Conservation (phyloP, 2,329 filamentous ascomycete genomes). For the Cyclaneusma minus region DNA sequence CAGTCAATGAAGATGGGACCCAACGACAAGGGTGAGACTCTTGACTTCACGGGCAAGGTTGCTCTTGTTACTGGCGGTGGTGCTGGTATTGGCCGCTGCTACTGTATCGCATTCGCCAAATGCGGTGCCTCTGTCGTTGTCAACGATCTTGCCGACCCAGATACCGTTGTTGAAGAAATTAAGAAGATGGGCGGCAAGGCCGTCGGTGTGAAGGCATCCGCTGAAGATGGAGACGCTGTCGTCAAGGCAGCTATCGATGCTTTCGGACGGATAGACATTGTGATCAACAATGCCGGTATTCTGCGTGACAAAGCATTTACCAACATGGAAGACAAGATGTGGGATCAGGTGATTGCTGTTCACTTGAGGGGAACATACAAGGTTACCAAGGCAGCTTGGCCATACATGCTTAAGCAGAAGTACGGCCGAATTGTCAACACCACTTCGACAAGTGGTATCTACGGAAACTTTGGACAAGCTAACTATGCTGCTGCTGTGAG, state of each 20-base stretch:
- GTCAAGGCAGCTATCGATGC: slow-evolving; percentile 88
- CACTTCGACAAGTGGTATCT: slow-evolving; percentile 91
- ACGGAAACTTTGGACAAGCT: slow-evolving; percentile 96
- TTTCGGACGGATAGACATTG: slow-evolving; percentile 83
- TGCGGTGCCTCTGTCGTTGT: slow-evolving; percentile 76
- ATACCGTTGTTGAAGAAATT: slow-evolving; percentile 83
- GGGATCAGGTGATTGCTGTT: slow-evolving; percentile 84
- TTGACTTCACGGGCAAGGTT: slow-evolving; percentile 74
- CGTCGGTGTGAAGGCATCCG: slow-evolving; percentile 82
- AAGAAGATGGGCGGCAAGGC: slow-evolving; percentile 79
- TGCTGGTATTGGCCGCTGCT: slow-evolving; percentile 80
- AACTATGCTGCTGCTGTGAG: slow-evolving; percentile 86
- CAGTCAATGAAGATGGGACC: slow-evolving; percentile 64
- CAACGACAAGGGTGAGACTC: slow-evolving; percentile 55
- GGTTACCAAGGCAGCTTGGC: slow-evolving; percentile 93
- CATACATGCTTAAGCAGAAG: slow-evolving; percentile 95
- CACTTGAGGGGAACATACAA: slow-evolving; percentile 94
- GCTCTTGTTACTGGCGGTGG: slow-evolving; percentile 79
- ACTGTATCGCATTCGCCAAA: slow-evolving; percentile 77
- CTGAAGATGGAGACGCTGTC: slow-evolving; percentile 80
- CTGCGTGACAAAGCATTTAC: slow-evolving; percentile 93
- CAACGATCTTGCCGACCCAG: slow-evolving; percentile 89
- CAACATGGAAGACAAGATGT: slow-evolving; percentile 93
- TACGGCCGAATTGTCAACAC: slow-evolving; percentile 96
- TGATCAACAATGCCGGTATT: slow-evolving; percentile 97